A percentile compares a stretch with the other conserved stretches of the same genome.
phyloP scores from a whole-genome alignment of 2,329 filamentous ascomycete genomes.

The Talaromyces sp. region DNA sequence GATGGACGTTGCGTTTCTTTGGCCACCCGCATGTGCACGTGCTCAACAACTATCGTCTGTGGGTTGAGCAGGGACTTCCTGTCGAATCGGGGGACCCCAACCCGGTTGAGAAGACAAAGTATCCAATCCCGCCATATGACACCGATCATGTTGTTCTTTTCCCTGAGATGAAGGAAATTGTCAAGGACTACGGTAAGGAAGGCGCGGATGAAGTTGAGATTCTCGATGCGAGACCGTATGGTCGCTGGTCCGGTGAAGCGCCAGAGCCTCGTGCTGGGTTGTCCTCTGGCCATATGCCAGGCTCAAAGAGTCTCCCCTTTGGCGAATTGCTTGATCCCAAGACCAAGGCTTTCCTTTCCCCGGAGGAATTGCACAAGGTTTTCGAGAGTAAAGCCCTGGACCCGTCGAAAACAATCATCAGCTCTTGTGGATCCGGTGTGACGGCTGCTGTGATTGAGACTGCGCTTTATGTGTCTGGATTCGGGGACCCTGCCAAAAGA shows the following conservation, averaged over 20 bases:
- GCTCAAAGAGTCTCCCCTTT: constrained; percentile 77
- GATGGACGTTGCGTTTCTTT: constrained; percentile 87
- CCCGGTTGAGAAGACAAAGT: constrained; percentile 37
- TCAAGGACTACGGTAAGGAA: constrained; percentile 68
- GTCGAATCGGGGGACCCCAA: constrained; percentile 63
- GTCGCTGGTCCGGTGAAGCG: constrained; percentile 74
- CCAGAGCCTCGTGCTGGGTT: constrained; percentile 83
- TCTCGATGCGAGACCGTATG: constrained; percentile 74
- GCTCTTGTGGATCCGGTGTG: constrained; percentile 87
- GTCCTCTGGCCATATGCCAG: constrained; percentile 85
- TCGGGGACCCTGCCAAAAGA: constrained; percentile 59
- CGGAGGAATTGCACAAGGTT: constrained; percentile 64
- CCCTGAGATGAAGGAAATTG: constrained; percentile 74
- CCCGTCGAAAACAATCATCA: constrained; percentile 72
- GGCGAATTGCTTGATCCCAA: constrained; percentile 71
- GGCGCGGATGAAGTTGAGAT: constrained; percentile 79
- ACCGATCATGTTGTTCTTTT: constrained; percentile 67
- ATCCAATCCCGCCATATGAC: constrained; percentile 52
- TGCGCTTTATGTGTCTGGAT: constrained; percentile 72
- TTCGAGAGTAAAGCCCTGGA: constrained; percentile 78
- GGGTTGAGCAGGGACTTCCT: constrained; percentile 77
- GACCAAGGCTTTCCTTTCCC: constrained; percentile 72
- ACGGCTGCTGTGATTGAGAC: constrained; percentile 88
- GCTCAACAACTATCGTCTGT: constrained; percentile 92
- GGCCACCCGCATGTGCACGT: constrained; percentile 85